Evolutionary conservation across 176 grass and related monocot species (phyloP).

Genomic region (Elaeis guineensis): DNA sequence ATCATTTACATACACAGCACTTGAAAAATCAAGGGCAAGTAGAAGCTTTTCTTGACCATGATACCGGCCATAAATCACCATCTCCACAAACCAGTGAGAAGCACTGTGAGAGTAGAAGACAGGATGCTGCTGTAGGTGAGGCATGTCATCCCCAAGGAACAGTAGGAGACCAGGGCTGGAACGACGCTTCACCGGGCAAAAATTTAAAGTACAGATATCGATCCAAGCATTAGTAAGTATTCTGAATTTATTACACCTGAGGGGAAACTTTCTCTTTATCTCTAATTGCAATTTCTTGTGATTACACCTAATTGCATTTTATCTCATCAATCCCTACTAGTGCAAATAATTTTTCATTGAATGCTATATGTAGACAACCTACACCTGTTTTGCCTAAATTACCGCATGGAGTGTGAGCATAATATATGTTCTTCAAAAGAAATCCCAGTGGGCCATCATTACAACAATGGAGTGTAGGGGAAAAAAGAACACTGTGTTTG

Average conservation of each 20-base stretch:
- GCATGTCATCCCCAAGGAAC: conserved; percentile 17
- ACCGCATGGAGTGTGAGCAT: no score
- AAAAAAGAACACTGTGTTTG: no score
- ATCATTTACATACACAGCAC: conserved; percentile 12
- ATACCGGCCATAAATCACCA: conserved; percentile 16
- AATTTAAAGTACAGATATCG: conserved; percentile 11
- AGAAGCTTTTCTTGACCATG: conserved; percentile 25
- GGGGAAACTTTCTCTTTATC: no score
- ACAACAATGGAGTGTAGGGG: no score
- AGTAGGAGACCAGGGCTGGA: conserved; percentile 6
- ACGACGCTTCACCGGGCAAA: conserved; percentile 26
- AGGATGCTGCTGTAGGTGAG: conserved; percentile 12
- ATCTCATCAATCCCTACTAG: no score
- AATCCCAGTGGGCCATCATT: no score
- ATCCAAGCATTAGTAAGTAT: conserved; percentile 38
- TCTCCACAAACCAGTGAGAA: conserved; percentile 22
- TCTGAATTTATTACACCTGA: background rate
- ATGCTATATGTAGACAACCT: no score
- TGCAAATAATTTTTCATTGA: no score
- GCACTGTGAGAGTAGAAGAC: background rate
- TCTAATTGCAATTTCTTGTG: no score
- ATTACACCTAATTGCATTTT: no score
- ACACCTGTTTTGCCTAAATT: no score
- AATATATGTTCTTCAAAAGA: no score
- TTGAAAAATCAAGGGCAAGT: conserved; percentile 19